Percentiles rank a stretch among this genome's conserved stretches.
Conservation (phyloP, 2,329 filamentous ascomycete genomes). For the Ophiostoma montium region DNA sequence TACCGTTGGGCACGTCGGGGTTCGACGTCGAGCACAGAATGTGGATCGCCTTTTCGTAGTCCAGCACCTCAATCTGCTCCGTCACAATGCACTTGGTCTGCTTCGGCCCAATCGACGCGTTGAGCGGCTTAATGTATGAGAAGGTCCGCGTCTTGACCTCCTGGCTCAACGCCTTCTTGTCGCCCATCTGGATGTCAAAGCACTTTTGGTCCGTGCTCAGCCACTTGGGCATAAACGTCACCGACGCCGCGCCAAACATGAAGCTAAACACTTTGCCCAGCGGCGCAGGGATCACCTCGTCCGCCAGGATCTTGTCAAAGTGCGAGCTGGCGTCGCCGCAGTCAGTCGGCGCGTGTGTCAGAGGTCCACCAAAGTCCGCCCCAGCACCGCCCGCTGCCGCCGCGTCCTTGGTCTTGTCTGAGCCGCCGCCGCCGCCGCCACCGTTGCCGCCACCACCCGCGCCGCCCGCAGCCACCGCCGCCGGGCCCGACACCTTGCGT, state of each 20-base stretch:
- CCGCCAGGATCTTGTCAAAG: conserved; percentile 72
- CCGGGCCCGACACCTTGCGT: conserved; percentile 56
- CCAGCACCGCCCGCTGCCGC: not conserved
- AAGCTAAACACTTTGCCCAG: conserved; percentile 83
- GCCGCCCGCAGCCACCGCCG: conserved; percentile 11
- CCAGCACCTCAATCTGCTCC: conserved; percentile 69
- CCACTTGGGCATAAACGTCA: conserved; percentile 74
- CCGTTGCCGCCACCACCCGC: conserved; percentile 10
- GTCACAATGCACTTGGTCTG: conserved; percentile 90
- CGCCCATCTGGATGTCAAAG: conserved; percentile 72
- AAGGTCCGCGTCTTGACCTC: conserved; percentile 65
- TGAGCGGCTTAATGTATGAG: conserved; percentile 83
- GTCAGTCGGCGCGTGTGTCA: conserved; percentile 68
- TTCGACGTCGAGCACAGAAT: conserved; percentile 76
- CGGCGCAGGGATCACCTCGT: conserved; percentile 75
- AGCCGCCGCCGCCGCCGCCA: conserved; percentile 27
- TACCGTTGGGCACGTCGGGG: conserved; percentile 89
- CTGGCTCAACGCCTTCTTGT: conserved; percentile 61
- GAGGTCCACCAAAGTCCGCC: conserved; percentile 69
- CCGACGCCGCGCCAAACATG: conserved; percentile 71
- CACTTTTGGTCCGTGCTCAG: conserved; percentile 80
- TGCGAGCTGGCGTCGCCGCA: conserved; percentile 68
- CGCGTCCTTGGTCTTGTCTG: conserved; percentile 36
- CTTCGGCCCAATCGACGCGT: conserved; percentile 71
- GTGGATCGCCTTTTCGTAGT: conserved; percentile 75